Percentiles rank a stretch among this genome's conserved stretches.
Evolutionary conservation across 768 basidiomycete species (phyloP).

Genomic region (Tulasnella sp.): DNA sequence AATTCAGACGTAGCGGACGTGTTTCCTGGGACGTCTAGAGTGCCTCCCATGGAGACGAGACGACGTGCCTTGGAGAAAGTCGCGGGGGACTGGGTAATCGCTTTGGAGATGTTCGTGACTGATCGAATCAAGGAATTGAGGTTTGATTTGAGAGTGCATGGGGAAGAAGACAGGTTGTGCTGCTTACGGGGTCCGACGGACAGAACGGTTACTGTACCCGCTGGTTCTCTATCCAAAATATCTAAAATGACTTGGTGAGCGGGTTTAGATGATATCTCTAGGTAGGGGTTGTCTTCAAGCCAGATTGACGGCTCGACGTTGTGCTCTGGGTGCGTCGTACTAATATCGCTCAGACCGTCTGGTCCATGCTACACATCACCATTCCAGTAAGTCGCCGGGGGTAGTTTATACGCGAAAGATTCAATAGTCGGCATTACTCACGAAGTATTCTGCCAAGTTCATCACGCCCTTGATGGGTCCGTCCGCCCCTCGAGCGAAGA

Average conservation of each 20-base stretch:
- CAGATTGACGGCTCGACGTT: slow-evolving; percentile 6
- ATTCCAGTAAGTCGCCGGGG: neutral
- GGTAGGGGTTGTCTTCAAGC: neutral
- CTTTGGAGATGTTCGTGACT: slow-evolving; percentile 35
- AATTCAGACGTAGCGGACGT: slow-evolving; percentile 34
- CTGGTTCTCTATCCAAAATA: slow-evolving; percentile 17
- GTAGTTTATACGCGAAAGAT: neutral
- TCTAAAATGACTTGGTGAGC: slow-evolving; percentile 20
- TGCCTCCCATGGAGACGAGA: slow-evolving; percentile 36
- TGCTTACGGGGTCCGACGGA: slow-evolving; percentile 22
- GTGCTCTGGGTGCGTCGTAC: slow-evolving; percentile 23
- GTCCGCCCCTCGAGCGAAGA: slow-evolving; percentile 22
- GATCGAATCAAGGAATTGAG: neutral
- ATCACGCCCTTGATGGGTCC: slow-evolving; percentile 22
- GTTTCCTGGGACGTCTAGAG: slow-evolving; percentile 35
- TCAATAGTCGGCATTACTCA: neutral
- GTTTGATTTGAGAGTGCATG: neutral
- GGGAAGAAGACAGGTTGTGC: neutral
- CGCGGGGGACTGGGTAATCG: slow-evolving; percentile 24
- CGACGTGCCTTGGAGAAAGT: slow-evolving; percentile 23
- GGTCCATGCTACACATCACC: slow-evolving; percentile 23
- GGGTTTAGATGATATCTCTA: slow-evolving; percentile 1
- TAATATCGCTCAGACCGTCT: slow-evolving; percentile 23
- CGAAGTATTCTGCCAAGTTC: slow-evolving; percentile 25
- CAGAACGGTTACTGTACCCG: slow-evolving; percentile 19